phyloP scores from a whole-genome alignment of 2,329 filamentous ascomycete species.

The Sporothrix dimorphospora region DNA sequence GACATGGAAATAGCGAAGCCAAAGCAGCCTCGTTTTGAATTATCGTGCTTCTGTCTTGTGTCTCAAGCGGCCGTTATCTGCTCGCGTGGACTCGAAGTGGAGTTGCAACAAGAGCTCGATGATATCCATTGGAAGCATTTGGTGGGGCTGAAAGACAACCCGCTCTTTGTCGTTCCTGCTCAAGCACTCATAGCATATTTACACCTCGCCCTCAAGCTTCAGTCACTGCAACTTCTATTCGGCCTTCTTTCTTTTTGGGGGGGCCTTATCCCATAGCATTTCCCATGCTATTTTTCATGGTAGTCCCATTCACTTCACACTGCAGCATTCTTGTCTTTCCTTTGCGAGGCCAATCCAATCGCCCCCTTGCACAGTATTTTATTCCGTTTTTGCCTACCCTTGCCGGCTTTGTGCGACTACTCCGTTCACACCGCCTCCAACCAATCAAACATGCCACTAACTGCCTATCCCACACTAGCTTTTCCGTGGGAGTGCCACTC shows the following conservation, averaged over 20 bases:
- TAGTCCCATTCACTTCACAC: neutral
- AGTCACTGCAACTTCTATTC: neutral
- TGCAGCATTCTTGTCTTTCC: neutral
- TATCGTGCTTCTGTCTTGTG: neutral
- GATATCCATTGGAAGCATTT: neutral
- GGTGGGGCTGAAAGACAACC: neutral
- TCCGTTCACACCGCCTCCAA: conserved; percentile 23
- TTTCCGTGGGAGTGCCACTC: conserved; percentile 19
- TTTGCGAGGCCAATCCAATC: neutral
- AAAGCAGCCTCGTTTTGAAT: neutral
- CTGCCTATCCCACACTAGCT: conserved; percentile 27
- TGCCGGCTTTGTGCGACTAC: conserved; percentile 27
- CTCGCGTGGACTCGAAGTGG: conserved; percentile 3
- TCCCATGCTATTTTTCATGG: too few relatives aligned
- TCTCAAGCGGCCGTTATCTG: neutral
- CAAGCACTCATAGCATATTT: neutral
- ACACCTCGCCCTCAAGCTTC: neutral
- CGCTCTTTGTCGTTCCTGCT: neutral
- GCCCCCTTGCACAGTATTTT: neutral
- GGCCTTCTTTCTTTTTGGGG: neutral
- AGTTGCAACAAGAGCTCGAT: neutral
- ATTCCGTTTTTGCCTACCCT: conserved; percentile 20
- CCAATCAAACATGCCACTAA: conserved; percentile 31
- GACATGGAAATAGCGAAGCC: neutral
- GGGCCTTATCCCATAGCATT: neutral